Evolutionary conservation across 1,284 basidiomycete species (phyloP), one percentile per base, ranked within the genome.

Genomic region (Takashimella koratensis): DNA sequence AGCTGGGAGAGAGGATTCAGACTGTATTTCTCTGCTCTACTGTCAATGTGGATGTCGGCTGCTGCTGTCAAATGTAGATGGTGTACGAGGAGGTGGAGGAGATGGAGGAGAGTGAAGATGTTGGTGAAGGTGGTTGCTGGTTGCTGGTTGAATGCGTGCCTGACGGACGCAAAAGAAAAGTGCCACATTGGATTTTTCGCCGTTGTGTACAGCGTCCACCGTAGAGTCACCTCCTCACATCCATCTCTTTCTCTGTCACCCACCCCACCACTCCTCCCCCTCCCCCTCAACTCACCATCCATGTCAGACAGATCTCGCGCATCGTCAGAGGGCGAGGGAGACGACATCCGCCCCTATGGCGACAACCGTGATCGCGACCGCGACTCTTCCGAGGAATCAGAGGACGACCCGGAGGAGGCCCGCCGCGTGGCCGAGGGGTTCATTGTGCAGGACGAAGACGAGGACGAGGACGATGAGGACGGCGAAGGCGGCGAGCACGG

Each of bases 341-440:
- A 77, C 21, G 73, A 63, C 39, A 68, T 77, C 43, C 68, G 73
- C 40, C 73, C 73, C 5, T 68, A 67, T 43, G 74, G 74, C 39
- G 73, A 75, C 5, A 63, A 62, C 19, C n/a, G n/a, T n/a, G 45
- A 59, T 42, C 54, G 52, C 30, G 58, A 60, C 42, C 64, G 64
- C 48, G 76, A 77, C 46, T 77, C 75, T 2, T 77, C 75, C 8
- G 76, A 77, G 46, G 76, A 77, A 54, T 71, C 71, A 27, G 72
- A 73, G 3, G 74, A 76, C 23, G 72, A 74, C 52, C 65, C 63
- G 41, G 75, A 76, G 46, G 76, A 76, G 60, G 65, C 63, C 22
- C 68, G 65, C 23, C 63, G 67, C 10, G 70, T 77, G 36, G 68
- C 67, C 12, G 72, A 75, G 21, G 76, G 75, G 0, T 77, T 77